Evolutionary conservation across 805 yeast species (phyloP), one percentile per base, ranked within the genome.

Genomic region (Ogataea nakhonphanomensis): DNA sequence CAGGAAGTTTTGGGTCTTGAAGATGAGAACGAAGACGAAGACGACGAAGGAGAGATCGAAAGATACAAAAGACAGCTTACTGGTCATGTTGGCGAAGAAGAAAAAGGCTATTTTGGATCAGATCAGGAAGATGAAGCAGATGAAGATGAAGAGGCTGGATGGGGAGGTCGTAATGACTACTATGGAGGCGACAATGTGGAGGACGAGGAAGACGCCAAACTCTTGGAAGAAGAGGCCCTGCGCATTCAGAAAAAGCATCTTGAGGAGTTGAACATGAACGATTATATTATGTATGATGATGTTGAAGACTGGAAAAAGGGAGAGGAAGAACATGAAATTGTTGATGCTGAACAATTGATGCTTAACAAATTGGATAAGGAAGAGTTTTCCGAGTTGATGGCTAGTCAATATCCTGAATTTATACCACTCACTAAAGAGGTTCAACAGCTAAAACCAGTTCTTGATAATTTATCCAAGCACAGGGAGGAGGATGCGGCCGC

Each of bases 211-310:
- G 81, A 79, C 24, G 84, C 87, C 5, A 80, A 78, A 46, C 80
- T 77, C 46, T 81, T 89, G 64, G 93, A 91, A 43, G 80, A 78
- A 52, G 97, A 93, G 64, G 98, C 98, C 0, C 57, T 86, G 35
- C 79, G 88, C 56, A 79, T 87, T 50, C 97, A 90, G 64, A 84
- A 84, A 66, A 73, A 76, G 50, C 89, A 89, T 59, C 64, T 87
- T 43, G 78, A 78, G 49, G 95, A 84, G 32, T 69, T 90, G 51
- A 77, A 79, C 33, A 80, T 84, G 74, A 85, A 73, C 21, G 93
- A 84, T 59, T 81, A 73, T 58, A 65, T 82, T 51, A 93, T 87
- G 48, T 95, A 87, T 42, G 90, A 81, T 41, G 75, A 79, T 62
- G 71, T 78, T 49, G 89, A 78, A 21, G 95, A 84, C 48, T 91